Evolutionary conservation across 2,329 filamentous ascomycete species (phyloP).

Genomic region (Colletotrichum lentis): DNA sequence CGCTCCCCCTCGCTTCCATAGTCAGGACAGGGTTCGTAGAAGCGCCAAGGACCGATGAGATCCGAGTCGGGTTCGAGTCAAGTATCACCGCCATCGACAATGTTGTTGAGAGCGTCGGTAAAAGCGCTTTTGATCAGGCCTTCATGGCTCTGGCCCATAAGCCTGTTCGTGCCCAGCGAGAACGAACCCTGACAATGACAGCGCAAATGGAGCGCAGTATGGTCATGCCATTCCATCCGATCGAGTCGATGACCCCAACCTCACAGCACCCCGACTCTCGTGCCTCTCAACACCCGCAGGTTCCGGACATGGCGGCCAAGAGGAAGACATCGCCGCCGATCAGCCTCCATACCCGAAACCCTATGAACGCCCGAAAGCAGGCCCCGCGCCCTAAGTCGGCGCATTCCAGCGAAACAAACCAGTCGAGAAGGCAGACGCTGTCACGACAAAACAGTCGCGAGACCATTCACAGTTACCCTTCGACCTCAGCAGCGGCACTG

Average conservation of each 20-base stretch:
- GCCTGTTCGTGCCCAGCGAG: slow-evolving; percentile 20
- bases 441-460: slow-evolving; percentile 40
- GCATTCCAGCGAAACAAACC: slow-evolving; percentile 40
- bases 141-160: slow-evolving; percentile 32
- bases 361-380: slow-evolving; percentile 44
- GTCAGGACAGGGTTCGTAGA: slow-evolving; percentile 2
- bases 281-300: slow-evolving; percentile 38
- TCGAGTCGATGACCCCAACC: background rate
- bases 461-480: slow-evolving; percentile 38
- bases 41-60: slow-evolving; percentile 34
- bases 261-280: background rate
- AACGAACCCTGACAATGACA: slow-evolving; percentile 47
- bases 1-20: slow-evolving; percentile 2
- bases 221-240: slow-evolving; percentile 35
- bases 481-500: slow-evolving; percentile 35
- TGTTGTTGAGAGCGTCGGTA: slow-evolving; percentile 41
- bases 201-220: slow-evolving; percentile 43
- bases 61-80: slow-evolving; percentile 37
- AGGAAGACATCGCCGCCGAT: slow-evolving; percentile 52
- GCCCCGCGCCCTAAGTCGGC: slow-evolving; percentile 50
- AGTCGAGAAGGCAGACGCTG: slow-evolving; percentile 31
- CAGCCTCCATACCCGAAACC: slow-evolving; percentile 54
- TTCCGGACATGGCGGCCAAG: slow-evolving; percentile 42
- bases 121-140: slow-evolving; percentile 44
- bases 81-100: slow-evolving; percentile 40